A percentile compares a stretch with the other conserved stretches of the same genome.
Evolutionary conservation across 148 eudicot genomes (phyloP).

Genomic region (Linanthus parryae): DNA sequence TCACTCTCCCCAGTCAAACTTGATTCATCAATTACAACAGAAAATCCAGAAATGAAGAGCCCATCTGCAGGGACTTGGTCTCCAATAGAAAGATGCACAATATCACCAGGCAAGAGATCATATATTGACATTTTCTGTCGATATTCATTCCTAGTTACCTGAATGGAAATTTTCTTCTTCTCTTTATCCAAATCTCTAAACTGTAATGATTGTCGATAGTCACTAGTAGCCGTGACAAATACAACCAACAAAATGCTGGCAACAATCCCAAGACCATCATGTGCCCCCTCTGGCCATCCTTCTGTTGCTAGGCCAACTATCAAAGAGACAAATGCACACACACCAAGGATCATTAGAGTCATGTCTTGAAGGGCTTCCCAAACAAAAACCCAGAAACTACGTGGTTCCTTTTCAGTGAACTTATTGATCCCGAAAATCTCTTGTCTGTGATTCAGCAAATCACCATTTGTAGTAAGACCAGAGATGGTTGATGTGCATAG

Average conservation of each 20-base stretch:
- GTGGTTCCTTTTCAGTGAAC: conserved; percentile 54
- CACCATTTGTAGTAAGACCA: conserved; percentile 52
- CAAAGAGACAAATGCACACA: conserved; percentile 69
- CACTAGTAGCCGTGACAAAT: conserved; percentile 85
- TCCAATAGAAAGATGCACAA: conserved; percentile 76
- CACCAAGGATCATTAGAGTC: conserved; percentile 80
- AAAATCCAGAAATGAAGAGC: conserved; percentile 65
- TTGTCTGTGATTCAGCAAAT: conserved; percentile 41
- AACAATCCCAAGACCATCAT: conserved; percentile 84
- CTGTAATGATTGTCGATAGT: conserved; percentile 77
- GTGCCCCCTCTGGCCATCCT: conserved; percentile 92
- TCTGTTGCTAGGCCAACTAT: conserved; percentile 67
- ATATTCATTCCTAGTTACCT: conserved; percentile 68
- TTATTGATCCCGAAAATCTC: conserved; percentile 64
- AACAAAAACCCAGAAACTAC: conserved; percentile 71
- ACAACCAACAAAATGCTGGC: conserved; percentile 79
- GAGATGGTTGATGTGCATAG: conserved; percentile 40
- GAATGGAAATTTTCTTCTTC: conserved; percentile 73
- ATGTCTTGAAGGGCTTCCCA: conserved; percentile 91
- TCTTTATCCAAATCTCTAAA: conserved; percentile 79
- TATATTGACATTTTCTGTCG: conserved; percentile 72
- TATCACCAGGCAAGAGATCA: conserved; percentile 70
- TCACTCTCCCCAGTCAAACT: conserved; percentile 89
- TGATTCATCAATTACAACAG: conserved; percentile 68
- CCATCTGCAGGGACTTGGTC: conserved; percentile 93